Conservation (phyloP, 1,284 basidiomycete species). For the Vanrija sp. region DNA sequence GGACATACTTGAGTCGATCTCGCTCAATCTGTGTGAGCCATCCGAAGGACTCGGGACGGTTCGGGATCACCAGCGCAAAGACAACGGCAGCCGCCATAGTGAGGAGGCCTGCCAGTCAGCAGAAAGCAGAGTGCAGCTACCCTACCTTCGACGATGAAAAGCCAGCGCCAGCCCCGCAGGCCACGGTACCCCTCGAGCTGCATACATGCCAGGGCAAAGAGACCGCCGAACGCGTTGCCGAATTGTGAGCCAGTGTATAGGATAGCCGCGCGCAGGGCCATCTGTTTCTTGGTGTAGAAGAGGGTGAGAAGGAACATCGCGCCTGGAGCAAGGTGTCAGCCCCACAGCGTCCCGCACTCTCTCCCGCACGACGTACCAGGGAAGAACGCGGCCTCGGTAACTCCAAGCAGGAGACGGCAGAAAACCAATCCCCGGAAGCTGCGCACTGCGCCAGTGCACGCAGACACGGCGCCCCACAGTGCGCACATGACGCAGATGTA, state of each 20-base stretch:
- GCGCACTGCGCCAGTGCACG: conserved; percentile 28
- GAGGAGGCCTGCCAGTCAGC: conserved; percentile 7
- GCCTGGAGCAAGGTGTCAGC: conserved; percentile 5
- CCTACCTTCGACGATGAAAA: conserved; percentile 22
- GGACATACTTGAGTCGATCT: conserved; percentile 33
- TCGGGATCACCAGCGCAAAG: conserved; percentile 36
- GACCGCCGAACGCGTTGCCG: conserved; percentile 45
- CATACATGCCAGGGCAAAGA: conserved; percentile 39
- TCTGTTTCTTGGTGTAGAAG: conserved; percentile 36
- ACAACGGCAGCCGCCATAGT: conserved; percentile 34
- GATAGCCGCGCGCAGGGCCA: conserved; percentile 34
- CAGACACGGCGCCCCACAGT: conserved; percentile 38
- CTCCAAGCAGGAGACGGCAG: conserved; percentile 30
- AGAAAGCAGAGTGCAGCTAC: conserved; percentile 14
- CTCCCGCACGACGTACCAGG: conserved; percentile 7
- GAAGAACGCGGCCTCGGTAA: conserved; percentile 24
- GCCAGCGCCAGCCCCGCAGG: conserved; percentile 36
- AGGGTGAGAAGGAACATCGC: conserved; percentile 34
- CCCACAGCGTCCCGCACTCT: too few relatives aligned
- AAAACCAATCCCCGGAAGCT: conserved; percentile 29
- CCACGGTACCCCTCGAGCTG: conserved; percentile 32
- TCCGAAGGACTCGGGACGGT: conserved; percentile 29
- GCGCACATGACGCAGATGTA: conserved; percentile 18
- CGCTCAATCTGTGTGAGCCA: conserved; percentile 33
- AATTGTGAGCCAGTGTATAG: conserved; percentile 44